A percentile compares a stretch with the other conserved stretches of the same genome.
These are phyloP conservation scores for Heliosperma pusillum DNA, from an alignment of 148 eudicot genomes.

Conservation along the genomic window DNA sequence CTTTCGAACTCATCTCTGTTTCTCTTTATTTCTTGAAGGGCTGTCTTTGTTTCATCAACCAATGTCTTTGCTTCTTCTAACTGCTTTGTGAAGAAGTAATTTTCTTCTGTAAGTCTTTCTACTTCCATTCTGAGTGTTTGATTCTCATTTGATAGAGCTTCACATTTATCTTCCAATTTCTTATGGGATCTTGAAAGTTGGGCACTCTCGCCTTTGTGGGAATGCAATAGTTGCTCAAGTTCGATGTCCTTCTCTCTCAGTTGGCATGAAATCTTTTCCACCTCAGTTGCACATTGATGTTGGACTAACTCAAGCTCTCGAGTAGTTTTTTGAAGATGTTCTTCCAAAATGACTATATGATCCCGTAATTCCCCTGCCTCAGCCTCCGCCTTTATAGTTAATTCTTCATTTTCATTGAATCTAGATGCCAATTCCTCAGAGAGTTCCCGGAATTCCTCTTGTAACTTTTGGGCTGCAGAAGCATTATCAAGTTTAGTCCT, in stretches of 20 bases:
- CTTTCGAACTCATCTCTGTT: constrained; percentile 47
- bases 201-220: constrained; percentile 36
- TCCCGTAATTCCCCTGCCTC: constrained; percentile 53
- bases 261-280: constrained; percentile 41
- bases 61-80: constrained; percentile 31
- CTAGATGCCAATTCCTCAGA: constrained; percentile 54
- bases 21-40: constrained; percentile 29
- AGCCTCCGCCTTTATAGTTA: constrained; percentile 39
- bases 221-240: constrained; percentile 35
- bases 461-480: constrained; percentile 53
- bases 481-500: constrained; percentile 43
- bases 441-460: constrained; percentile 59
- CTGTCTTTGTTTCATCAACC: constrained; percentile 31
- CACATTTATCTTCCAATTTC: constrained; percentile 32
- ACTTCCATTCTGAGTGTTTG: constrained; percentile 42
- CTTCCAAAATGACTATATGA: constrained; percentile 47
- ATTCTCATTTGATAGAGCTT: constrained; percentile 39
- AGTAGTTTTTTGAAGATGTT: constrained; percentile 49
- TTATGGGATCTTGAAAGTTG: constrained; percentile 29
- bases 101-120: constrained; percentile 51
- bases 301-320: constrained; percentile 45
- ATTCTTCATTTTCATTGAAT: constrained; percentile 65
- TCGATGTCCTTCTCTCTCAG: constrained; percentile 37
- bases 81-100: constrained; percentile 36
- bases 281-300: constrained; percentile 36